These are phyloP conservation scores for Didymella exigua DNA, from an alignment of 2,329 filamentous ascomycete genomes.

Conservation along the genomic window DNA sequence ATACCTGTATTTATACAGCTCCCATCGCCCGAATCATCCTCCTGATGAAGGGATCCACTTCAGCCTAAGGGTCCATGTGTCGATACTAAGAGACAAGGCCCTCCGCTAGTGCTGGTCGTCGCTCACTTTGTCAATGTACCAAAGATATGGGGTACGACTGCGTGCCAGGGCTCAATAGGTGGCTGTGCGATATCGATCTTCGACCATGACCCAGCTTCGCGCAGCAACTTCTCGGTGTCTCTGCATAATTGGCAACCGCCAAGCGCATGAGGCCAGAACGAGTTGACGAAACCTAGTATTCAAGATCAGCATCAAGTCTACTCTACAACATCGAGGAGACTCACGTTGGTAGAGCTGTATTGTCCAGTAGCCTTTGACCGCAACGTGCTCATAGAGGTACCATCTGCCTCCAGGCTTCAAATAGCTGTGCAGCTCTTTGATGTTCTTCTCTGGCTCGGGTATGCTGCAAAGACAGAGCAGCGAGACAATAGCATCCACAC, in stretches of 20 bases:
- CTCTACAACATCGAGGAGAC: not conserved
- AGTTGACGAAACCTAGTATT: conserved; percentile 17
- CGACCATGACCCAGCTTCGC: conserved; percentile 22
- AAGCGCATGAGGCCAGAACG: conserved; percentile 24
- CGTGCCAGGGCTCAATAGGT: conserved; percentile 20
- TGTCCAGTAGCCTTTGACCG: conserved; percentile 6
- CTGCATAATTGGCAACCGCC: conserved; percentile 26
- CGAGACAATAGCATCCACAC: conserved; percentile 24
- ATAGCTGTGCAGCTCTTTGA: conserved; percentile 21
- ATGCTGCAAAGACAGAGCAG: conserved; percentile 27
- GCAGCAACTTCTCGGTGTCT: conserved; percentile 18
- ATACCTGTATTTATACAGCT: too few species aligned
- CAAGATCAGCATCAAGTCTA: not conserved
- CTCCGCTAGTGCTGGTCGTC: too few species aligned
- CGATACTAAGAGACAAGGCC: too few species aligned
- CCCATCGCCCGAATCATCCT: too few species aligned
- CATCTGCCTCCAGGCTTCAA: conserved; percentile 24
- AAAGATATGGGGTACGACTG: conserved; percentile 21
- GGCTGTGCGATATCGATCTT: conserved; percentile 23
- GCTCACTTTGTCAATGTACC: conserved; percentile 22
- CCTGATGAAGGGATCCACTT: too few species aligned
- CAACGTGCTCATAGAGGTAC: conserved; percentile 28
- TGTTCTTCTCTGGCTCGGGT: conserved; percentile 25
- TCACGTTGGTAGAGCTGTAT: conserved; percentile 28
- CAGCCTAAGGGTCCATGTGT: too few species aligned